A percentile compares a stretch with the other conserved stretches of the same genome.
These are phyloP conservation scores for Aphanomyces euteiches DNA, from an alignment of 352 stramenopile species.

Conservation along the genomic window DNA sequence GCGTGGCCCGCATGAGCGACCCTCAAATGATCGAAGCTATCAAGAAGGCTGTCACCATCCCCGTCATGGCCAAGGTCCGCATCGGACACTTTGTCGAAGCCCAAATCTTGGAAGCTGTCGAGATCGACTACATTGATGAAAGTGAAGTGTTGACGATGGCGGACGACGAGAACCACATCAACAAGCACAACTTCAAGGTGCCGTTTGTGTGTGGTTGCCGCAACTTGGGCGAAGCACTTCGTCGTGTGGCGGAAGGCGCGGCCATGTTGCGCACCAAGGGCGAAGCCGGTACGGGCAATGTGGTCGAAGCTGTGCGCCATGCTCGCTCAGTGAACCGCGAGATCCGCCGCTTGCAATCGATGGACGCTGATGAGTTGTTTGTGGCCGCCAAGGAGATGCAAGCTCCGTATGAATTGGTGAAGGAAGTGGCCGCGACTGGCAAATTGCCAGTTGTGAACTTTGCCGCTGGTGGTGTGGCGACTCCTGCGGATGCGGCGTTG, in stretches of 20 bases:
- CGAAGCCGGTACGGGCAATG: constrained; percentile 97
- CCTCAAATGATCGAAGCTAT: constrained; percentile 97
- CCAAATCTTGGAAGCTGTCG: constrained; percentile 96
- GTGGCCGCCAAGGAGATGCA: constrained; percentile 96
- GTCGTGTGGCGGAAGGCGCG: constrained; percentile 92
- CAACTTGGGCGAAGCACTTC: constrained; percentile 96
- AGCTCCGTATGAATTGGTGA: constrained; percentile 91
- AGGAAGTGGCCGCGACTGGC: constrained; percentile 89
- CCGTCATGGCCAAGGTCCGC: constrained; percentile 98
- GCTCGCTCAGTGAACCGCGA: constrained; percentile 89
- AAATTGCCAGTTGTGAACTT: constrained; percentile 97
- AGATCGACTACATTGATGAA: constrained; percentile 99
- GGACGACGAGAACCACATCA: constrained; percentile 97
- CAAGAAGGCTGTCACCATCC: constrained; percentile 98
- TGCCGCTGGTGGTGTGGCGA: constrained; percentile 96
- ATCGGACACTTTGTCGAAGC: constrained; percentile 99
- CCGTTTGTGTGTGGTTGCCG: constrained; percentile 98
- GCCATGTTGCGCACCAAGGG: constrained; percentile 98
- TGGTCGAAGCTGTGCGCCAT: constrained; percentile 97
- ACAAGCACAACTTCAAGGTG: constrained; percentile 96
- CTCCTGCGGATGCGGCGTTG: constrained; percentile 94
- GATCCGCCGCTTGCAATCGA: constrained; percentile 86
- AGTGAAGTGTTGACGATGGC: constrained; percentile 98
- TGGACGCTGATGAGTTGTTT: constrained; percentile 97
- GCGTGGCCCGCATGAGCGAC: constrained; percentile 97